A percentile compares a stretch with the other conserved stretches of the same genome.
These are phyloP conservation scores for Scedosporium apiospermum DNA, from an alignment of 2,329 filamentous ascomycete genomes.

Conservation along the genomic window DNA sequence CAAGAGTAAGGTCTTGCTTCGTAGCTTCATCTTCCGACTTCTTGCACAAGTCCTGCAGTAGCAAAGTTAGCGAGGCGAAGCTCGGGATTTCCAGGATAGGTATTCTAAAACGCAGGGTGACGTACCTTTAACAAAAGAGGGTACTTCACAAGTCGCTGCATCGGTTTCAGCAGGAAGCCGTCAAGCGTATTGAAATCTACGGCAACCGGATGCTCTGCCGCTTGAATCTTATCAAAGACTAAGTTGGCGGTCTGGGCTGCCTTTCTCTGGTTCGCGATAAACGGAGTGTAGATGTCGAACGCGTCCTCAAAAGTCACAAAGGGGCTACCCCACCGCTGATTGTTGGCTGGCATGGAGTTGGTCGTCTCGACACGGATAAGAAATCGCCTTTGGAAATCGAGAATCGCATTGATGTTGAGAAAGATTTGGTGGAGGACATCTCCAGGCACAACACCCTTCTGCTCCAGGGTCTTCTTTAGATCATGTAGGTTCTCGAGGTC, in stretches of 20 bases:
- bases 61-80: background rate
- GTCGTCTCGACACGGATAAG: constrained; percentile 93
- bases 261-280: constrained; percentile 92
- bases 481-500: constrained; percentile 91
- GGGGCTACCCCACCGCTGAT: constrained; percentile 90
- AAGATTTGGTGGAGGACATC: constrained; percentile 93
- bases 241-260: constrained; percentile 76
- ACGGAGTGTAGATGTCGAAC: constrained; percentile 91
- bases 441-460: constrained; percentile 77
- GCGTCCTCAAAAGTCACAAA: constrained; percentile 78
- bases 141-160: constrained; percentile 92
- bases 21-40: constrained; percentile 67
- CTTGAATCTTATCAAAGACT: constrained; percentile 77
- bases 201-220: constrained; percentile 69
- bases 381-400: constrained; percentile 93
- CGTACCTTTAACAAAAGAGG: constrained; percentile 75
- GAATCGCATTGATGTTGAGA: constrained; percentile 85
- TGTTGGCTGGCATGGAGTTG: constrained; percentile 65
- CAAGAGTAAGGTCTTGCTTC: constrained; percentile 62
- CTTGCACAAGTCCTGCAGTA: constrained; percentile 68
- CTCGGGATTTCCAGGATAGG: constrained; percentile 2
- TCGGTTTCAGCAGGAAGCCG: constrained; percentile 90
- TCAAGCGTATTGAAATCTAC: constrained; percentile 81
- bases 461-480: constrained; percentile 81
- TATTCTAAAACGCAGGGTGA: constrained; percentile 5